Evolutionary conservation across 2,329 filamentous ascomycete species (phyloP).

Genomic region (Cordyceps farinosa): DNA sequence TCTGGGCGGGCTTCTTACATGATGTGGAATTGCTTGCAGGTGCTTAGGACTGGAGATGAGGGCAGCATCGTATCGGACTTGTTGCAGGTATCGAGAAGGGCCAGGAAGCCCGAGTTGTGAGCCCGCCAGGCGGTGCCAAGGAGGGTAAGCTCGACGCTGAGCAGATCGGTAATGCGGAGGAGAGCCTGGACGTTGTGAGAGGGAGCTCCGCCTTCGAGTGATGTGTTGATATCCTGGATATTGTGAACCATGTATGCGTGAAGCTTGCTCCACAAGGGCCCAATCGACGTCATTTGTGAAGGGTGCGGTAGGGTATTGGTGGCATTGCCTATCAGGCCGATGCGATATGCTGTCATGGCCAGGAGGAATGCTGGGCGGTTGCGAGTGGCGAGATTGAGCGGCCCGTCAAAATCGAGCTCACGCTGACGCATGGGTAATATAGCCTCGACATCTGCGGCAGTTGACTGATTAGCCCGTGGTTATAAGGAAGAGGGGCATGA

Average conservation of each 20-base stretch:
- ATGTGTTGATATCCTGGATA: background rate
- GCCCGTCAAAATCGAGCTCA: background rate
- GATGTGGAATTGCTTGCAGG: background rate
- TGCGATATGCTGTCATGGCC: constrained; percentile 6
- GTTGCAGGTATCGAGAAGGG: background rate
- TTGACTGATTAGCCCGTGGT: background rate
- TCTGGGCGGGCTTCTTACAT: background rate
- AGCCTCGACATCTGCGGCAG: background rate
- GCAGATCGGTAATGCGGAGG: constrained; percentile 5
- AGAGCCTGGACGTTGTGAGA: constrained; percentile 4
- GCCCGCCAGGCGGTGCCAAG: constrained; percentile 7
- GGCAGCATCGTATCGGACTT: background rate
- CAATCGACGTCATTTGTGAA: background rate
- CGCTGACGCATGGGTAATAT: background rate
- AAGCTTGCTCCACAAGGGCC: background rate
- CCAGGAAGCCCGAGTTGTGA: constrained; percentile 1
- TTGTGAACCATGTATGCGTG: background rate
- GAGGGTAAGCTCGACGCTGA: constrained; percentile 3
- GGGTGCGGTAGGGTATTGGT: background rate
- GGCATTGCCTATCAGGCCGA: constrained; percentile 1
- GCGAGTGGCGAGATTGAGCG: constrained; percentile 1
- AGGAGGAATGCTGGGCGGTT: constrained; percentile 1
- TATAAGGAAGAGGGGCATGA: background rate
- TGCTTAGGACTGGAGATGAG: background rate
- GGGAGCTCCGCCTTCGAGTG: background rate